A percentile compares a stretch with the other conserved stretches of the same genome.
Conservation (phyloP, 352 stramenopile genomes). For the Paralagenidium karlingii region DNA sequence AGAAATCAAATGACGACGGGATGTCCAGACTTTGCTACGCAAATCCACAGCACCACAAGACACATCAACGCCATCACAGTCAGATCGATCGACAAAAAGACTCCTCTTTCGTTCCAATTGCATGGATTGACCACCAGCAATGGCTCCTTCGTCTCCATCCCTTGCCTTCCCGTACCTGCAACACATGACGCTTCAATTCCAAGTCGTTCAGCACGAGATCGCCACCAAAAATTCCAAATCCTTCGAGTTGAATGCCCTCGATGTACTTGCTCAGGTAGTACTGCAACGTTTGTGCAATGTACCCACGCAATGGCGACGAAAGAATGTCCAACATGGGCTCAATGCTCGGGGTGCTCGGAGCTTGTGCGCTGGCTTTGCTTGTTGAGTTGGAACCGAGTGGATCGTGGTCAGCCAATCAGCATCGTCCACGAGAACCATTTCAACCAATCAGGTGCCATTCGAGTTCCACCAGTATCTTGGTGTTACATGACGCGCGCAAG, state of each 20-base stretch:
- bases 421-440: too few relatives aligned
- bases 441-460: too few relatives aligned
- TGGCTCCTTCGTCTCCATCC: neutral
- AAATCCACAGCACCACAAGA: neutral
- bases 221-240: conserved; percentile 69
- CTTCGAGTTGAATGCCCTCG: conserved; percentile 79
- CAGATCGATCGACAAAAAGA: neutral
- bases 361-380: too few relatives aligned
- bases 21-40: conserved; percentile 69
- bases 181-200: conserved; percentile 80
- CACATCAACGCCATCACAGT: neutral
- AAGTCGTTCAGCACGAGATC: conserved; percentile 83
- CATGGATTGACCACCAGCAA: neutral
- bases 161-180: conserved; percentile 31
- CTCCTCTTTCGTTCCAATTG: neutral
- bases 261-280: conserved; percentile 86
- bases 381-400: too few relatives aligned
- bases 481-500: too few relatives aligned
- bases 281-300: conserved; percentile 80
- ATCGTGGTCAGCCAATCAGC: too few relatives aligned
- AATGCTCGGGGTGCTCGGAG: too few relatives aligned
- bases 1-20: conserved; percentile 79
- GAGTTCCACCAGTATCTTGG: too few relatives aligned
- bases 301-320: conserved; percentile 69
- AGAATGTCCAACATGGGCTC: conserved; percentile 83